Percentiles rank a stretch among this genome's conserved stretches.
These are phyloP conservation scores for Lachnellula cervina DNA, from an alignment of 2,329 filamentous ascomycete species.

Conservation along the genomic window DNA sequence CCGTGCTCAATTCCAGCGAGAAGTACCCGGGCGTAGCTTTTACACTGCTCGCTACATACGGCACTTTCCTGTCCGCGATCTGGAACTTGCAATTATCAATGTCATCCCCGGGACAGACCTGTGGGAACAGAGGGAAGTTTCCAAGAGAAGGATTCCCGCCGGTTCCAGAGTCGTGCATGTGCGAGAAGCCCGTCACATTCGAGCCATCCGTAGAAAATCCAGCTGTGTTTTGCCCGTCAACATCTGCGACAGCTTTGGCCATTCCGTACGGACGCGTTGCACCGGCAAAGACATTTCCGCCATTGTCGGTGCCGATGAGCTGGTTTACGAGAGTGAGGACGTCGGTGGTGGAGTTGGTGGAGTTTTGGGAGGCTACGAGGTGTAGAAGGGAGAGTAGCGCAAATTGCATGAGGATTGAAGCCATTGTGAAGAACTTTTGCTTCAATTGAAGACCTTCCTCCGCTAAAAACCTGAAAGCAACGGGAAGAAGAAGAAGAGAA, in stretches of 20 bases:
- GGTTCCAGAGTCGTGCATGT: conserved; percentile 42
- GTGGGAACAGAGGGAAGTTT: conserved; percentile 69
- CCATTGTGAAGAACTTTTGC: background rate
- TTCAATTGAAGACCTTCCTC: background rate
- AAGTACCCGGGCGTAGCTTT: conserved; percentile 62
- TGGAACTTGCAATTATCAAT: conserved; percentile 58
- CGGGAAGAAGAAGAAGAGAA: background rate
- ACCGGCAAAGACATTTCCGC: conserved; percentile 48
- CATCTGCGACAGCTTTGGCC: conserved; percentile 51
- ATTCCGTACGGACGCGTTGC: conserved; percentile 48
- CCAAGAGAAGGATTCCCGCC: conserved; percentile 57
- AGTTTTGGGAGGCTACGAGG: background rate
- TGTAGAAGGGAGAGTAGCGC: background rate
- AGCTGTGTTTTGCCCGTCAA: conserved; percentile 49
- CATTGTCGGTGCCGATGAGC: conserved; percentile 9
- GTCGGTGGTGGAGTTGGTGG: background rate
- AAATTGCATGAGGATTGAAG: background rate
- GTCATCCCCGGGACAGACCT: conserved; percentile 56
- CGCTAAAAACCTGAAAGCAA: background rate
- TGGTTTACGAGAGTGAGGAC: background rate
- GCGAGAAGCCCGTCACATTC: conserved; percentile 28
- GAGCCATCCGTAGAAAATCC: conserved; percentile 48
- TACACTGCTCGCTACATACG: conserved; percentile 42
- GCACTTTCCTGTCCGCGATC: conserved; percentile 40
- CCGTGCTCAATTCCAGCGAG: conserved; percentile 50